Conservation (phyloP, 768 basidiomycete genomes). For the Russula foetens region DNA sequence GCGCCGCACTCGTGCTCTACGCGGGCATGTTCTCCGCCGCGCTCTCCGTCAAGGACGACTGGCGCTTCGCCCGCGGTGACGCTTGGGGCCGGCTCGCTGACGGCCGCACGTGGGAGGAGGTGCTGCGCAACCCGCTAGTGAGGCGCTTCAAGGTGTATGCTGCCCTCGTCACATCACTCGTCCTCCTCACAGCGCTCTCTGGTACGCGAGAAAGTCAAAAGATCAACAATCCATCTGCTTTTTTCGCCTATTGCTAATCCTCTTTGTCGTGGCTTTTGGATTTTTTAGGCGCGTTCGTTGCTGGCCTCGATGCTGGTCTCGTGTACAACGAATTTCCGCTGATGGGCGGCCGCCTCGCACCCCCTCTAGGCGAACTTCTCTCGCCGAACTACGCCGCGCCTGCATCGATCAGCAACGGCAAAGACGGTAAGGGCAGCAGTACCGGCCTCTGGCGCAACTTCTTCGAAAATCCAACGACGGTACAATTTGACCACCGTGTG, state of each 20-base stretch:
- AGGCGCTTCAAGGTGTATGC: constrained; percentile 51
- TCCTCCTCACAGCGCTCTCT: constrained; percentile 87
- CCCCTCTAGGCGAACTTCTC: constrained; percentile 78
- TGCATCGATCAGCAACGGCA: too few relatives aligned
- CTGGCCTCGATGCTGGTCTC: constrained; percentile 92
- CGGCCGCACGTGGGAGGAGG: constrained; percentile 33
- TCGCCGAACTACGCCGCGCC: constrained; percentile 62
- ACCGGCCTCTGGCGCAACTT: constrained; percentile 90
- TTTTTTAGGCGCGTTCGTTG: constrained; percentile 88
- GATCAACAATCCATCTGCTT: not conserved
- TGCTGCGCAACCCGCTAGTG: constrained; percentile 49
- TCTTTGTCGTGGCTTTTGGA: too few relatives aligned
- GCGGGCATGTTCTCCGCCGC: constrained; percentile 85
- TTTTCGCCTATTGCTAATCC: not conserved
- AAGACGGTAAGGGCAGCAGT: constrained; percentile 37
- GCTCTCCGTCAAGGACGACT: constrained; percentile 68
- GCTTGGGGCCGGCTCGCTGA: constrained; percentile 48
- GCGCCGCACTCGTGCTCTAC: constrained; percentile 88
- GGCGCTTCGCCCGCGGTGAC: constrained; percentile 54
- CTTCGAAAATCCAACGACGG: constrained; percentile 95
- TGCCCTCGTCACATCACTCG: constrained; percentile 61
- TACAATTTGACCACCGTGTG: constrained; percentile 93
- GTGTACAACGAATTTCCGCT: constrained; percentile 97
- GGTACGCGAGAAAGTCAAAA: constrained; percentile 55
- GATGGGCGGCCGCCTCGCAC: constrained; percentile 85